phyloP scores from a whole-genome alignment of 768 basidiomycete species.

The Leccinum subgranulosum region DNA sequence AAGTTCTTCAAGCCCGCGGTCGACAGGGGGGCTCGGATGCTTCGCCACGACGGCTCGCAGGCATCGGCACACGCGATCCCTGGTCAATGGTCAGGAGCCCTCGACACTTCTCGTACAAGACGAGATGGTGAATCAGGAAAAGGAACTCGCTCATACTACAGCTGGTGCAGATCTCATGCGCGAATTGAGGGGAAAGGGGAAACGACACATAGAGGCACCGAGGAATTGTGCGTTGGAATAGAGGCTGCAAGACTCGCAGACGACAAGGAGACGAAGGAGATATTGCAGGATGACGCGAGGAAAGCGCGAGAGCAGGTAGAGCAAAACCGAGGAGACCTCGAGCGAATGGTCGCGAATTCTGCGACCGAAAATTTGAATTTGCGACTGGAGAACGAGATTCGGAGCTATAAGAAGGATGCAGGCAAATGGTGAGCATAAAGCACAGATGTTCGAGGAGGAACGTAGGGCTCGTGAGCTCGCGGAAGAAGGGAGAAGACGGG shows the following conservation, averaged over 20 bases:
- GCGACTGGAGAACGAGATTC: slow-evolving; percentile 26
- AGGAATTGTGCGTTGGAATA: slow-evolving; percentile 42
- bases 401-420: slow-evolving; percentile 14
- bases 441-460: slow-evolving; percentile 23
- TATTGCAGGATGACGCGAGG: slow-evolving; percentile 41
- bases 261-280: slow-evolving; percentile 42
- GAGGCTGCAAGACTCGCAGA: slow-evolving; percentile 40
- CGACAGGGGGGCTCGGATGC: slow-evolving; percentile 14
- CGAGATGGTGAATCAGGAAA: slow-evolving; percentile 50
- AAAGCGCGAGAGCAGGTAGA: slow-evolving; percentile 41
- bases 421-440: slow-evolving; percentile 14
- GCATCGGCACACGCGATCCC: slow-evolving; percentile 45
- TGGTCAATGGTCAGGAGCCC: slow-evolving; percentile 34
- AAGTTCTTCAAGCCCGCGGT: too few species aligned
- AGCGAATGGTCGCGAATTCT: slow-evolving; percentile 38
- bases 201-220: slow-evolving; percentile 45
- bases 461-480: slow-evolving; percentile 23
- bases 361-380: slow-evolving; percentile 34
- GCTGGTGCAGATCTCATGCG: slow-evolving; percentile 49
- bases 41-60: slow-evolving; percentile 41
- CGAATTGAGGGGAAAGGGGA: slow-evolving; percentile 43
- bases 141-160: slow-evolving; percentile 47
- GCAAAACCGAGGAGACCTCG: slow-evolving; percentile 38
- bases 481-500: slow-evolving; percentile 15
- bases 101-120: slow-evolving; percentile 48